phyloP scores from a whole-genome alignment of 345 rosid genomes.

The Raphanus raphanistrum region DNA sequence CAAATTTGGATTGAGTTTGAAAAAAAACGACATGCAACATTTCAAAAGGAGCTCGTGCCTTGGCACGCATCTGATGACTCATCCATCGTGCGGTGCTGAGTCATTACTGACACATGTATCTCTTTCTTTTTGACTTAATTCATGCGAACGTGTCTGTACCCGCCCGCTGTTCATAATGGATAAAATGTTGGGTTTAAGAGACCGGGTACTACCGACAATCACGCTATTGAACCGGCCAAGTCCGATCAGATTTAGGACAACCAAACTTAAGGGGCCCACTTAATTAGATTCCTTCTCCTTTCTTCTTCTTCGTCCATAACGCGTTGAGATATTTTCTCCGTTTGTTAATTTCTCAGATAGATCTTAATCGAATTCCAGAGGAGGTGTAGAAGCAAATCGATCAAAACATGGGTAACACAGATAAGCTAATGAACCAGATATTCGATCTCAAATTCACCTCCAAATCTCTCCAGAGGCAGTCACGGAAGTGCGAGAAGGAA shows the following conservation, averaged over 20 bases:
- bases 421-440: slow-evolving; percentile 90
- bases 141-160: no score
- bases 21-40: slow-evolving; percentile 19
- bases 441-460: slow-evolving; percentile 94
- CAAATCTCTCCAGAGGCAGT: slow-evolving; percentile 85
- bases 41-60: slow-evolving; percentile 25
- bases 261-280: neutral
- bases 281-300: neutral
- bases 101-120: slow-evolving; percentile 24
- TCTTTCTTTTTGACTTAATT: neutral
- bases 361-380: neutral
- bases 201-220: slow-evolving; percentile 24
- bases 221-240: slow-evolving; percentile 11
- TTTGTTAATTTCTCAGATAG: neutral
- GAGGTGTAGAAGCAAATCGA: neutral
- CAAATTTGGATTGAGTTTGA: slow-evolving; percentile 4
- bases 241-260: slow-evolving; percentile 9
- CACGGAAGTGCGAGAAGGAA: slow-evolving; percentile 96
- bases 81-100: slow-evolving; percentile 34
- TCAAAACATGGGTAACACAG: slow-evolving; percentile 76
- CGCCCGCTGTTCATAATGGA: neutral
- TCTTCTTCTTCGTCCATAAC: slow-evolving; percentile 5
- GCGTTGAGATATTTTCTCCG: slow-evolving; percentile 27
- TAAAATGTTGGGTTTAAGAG: neutral
- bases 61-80: slow-evolving; percentile 24